Base-by-base conservation (phyloP, 768 basidiomycete genomes). In the Russula emetica region DNA sequence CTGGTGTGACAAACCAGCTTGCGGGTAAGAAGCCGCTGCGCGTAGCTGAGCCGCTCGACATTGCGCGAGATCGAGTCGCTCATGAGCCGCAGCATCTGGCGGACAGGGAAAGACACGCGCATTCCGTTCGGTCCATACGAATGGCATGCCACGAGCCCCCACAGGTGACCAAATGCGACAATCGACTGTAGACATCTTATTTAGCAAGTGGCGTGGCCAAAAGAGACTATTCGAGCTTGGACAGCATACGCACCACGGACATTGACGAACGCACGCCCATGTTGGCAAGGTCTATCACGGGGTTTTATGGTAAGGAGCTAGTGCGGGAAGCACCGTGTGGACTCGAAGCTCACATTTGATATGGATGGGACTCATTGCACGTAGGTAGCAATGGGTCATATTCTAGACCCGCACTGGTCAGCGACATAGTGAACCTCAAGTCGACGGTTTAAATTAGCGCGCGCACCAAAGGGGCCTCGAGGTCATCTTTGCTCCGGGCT, bases 91-190 rank as follows among this genome's bases (percentile, higher is more conserved):
- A 92, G 80, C 81, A 92, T 90, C 72, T 92, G 90, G 26, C 90
- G 82, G 7, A 92, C 85, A 4, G 88, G 88, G 75, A 92, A 92
- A 1, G 90, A 90, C 7, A 92, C 88, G 11, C 92, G 83, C 84
- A 90, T 90, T n/a, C 91, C 90, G 65, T 82, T 79, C 13, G 77
- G 65, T 1, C 91, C 45, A 22, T 47, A 47, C 45, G 85, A 84
- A 71, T 91, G 90, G 69, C 88, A 90, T 6, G 86, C 80, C 55
- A 91, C 84, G 13, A 93, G 78, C 42, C 90, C 91, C 91, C 91
- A 94, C 1, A 92, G 76, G 22, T 83, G 78, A 34, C 85, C 88
- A 68, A 91, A 94, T 0, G 88, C 87, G 74, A 88, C 82, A 68
- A 92, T 88, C 6, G 88, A 90, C 86, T 87, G 59, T 30, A 10